Evolutionary conservation across 176 grass and related monocot genomes (phyloP).

Genomic region (Tuctoria greenei): DNA sequence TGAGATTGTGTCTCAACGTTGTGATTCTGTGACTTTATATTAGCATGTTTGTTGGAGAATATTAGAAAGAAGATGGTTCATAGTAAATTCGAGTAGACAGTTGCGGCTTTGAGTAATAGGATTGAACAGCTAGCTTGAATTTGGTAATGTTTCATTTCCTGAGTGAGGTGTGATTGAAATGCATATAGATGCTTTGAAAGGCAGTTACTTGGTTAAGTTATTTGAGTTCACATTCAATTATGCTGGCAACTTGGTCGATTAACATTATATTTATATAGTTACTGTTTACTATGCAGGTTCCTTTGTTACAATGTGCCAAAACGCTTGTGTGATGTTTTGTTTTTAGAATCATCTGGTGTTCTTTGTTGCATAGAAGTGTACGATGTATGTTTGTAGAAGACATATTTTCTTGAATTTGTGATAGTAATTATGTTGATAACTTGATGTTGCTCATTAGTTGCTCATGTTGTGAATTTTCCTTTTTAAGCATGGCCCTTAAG

Average conservation of each 20-base stretch:
- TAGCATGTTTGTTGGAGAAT: neutral
- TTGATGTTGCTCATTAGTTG: neutral
- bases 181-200: neutral
- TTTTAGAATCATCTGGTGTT: neutral
- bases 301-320: neutral
- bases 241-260: neutral
- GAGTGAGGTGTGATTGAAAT: neutral
- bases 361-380: neutral
- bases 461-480: neutral
- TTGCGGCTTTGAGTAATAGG: neutral
- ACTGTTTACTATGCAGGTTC: neutral
- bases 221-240: neutral
- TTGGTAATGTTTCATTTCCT: too few relatives aligned
- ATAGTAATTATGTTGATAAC: neutral
- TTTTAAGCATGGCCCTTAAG: slow-evolving; percentile 66
- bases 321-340: neutral
- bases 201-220: neutral
- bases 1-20: neutral
- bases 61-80: neutral
- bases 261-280: neutral
- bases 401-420: neutral
- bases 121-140: neutral
- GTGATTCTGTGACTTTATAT: too few relatives aligned
- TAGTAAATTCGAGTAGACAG: neutral
- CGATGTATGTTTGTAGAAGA: neutral